These are phyloP conservation scores for Yarrowia sp. DNA, from an alignment of 805 yeast species.

Conservation along the genomic window DNA sequence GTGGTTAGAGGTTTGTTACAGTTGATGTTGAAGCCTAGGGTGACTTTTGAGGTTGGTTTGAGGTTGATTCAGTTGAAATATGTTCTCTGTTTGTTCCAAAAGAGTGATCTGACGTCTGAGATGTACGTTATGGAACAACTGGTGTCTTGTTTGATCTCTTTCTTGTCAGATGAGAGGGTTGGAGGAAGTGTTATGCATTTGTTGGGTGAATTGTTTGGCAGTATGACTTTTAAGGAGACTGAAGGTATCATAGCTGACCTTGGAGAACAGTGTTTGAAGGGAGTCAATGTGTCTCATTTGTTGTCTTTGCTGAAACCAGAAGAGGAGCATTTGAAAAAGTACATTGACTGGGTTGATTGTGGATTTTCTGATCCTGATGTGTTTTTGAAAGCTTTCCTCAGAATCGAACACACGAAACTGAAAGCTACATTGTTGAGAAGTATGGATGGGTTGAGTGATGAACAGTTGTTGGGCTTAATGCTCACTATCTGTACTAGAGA, in stretches of 20 bases:
- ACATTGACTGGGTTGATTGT: background rate
- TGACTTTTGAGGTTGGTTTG: background rate
- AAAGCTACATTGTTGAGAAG: background rate
- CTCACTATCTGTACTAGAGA: background rate
- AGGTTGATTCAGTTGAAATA: conserved; percentile 1
- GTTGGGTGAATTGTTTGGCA: background rate
- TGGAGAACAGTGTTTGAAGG: background rate
- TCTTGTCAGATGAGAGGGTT: background rate
- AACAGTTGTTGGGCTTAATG: background rate
- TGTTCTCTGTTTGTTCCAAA: background rate
- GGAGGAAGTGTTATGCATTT: conserved; percentile 1
- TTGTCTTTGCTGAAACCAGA: background rate
- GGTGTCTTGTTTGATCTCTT: background rate
- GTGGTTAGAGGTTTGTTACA: background rate
- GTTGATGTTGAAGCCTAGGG: background rate
- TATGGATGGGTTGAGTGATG: background rate
- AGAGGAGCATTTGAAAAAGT: background rate
- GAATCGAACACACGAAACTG: background rate
- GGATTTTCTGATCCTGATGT: background rate
- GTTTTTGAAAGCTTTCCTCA: background rate
- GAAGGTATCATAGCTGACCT: background rate
- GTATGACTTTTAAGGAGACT: no score
- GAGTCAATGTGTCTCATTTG: background rate
- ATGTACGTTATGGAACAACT: background rate
- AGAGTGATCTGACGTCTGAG: background rate